Base-by-base conservation (phyloP, 148 eudicot species). In the Chenopodium album region DNA sequence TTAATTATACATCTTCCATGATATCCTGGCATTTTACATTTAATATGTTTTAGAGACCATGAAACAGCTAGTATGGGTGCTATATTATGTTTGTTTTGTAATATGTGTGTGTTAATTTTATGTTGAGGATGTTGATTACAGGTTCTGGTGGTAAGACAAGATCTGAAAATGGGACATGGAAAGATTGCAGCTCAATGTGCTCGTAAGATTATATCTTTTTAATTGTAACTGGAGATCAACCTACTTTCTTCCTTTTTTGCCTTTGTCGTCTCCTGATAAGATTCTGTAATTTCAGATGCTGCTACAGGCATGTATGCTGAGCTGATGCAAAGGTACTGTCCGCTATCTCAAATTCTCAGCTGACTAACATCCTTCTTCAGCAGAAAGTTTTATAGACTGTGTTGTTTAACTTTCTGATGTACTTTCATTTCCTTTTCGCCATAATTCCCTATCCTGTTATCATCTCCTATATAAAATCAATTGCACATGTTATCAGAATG, bases 181-280 rank as follows among this genome's bases (percentile, higher is more conserved):
- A 93, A 93, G 82, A 87, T 93, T 84, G 98, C 98, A 23, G 93
- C 98, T 84, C 98, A 95, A 83, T 95, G 98, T 89, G 98, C 98
- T 83, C 98, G 98, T 93, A 91, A 89, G 94, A 81, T 82, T 74
- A 12, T 13, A 59, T 48, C 4, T 20, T 31, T 72, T 19, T 14
- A 66, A 4, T 28, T 37, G 29, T 72, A 20, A 76, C 7, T 4
- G 9, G 29, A 29, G 16, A 52, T 20, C 47, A 26, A 3, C 60
- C 9, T n/a, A 12, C 28, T 63, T 26, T 47, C 13, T 50, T 23
- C 16, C 17, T 31, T 77, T 77, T 50, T 37, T 20, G 12, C 29
- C 19, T 63, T 48, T 52, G 9, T 50, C 73, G 60, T 68, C 41
- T 67, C 23, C 84, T 85, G 63, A 81, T 73, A 16, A 52, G 3